These are phyloP conservation scores for Scheffersomyces titani DNA, from an alignment of 1,139 yeast species.

Conservation along the genomic window DNA sequence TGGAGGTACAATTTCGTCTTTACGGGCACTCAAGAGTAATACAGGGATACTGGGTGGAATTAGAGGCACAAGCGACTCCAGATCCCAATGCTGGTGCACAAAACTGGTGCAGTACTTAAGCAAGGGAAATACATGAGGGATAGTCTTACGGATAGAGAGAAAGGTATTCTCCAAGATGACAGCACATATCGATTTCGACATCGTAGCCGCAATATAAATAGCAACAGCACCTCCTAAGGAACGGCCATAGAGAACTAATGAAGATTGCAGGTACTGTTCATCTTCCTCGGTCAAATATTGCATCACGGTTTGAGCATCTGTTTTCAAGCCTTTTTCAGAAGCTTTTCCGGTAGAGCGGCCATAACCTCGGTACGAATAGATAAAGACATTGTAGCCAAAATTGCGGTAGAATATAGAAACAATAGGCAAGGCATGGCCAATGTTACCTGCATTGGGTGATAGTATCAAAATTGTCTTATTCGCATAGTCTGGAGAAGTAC, in stretches of 20 bases:
- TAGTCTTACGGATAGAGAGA: constrained; percentile 71
- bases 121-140: constrained; percentile 80
- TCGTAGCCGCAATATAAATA: constrained; percentile 69
- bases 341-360: constrained; percentile 84
- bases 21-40: constrained; percentile 69
- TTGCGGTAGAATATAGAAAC: constrained; percentile 68
- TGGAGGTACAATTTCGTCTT: constrained; percentile 93
- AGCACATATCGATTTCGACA: constrained; percentile 54
- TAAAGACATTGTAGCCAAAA: constrained; percentile 76
- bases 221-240: constrained; percentile 97
- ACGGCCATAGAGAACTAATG: constrained; percentile 78
- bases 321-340: constrained; percentile 74
- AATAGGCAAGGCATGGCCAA: constrained; percentile 88
- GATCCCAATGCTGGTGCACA: constrained; percentile 84
- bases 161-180: constrained; percentile 86
- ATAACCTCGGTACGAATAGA: constrained; percentile 90
- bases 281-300: constrained; percentile 55
- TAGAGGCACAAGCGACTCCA: constrained; percentile 58
- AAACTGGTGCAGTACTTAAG: constrained; percentile 57
- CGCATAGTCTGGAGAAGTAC: constrained; percentile 37
- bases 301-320: constrained; percentile 78
- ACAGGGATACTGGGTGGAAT: constrained; percentile 62
- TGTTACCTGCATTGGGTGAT: constrained; percentile 96
- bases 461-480: constrained; percentile 75
- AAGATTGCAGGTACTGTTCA: constrained; percentile 51